These are phyloP conservation scores for Candida jianshihensis DNA, from an alignment of 805 yeast species.

Conservation along the genomic window DNA sequence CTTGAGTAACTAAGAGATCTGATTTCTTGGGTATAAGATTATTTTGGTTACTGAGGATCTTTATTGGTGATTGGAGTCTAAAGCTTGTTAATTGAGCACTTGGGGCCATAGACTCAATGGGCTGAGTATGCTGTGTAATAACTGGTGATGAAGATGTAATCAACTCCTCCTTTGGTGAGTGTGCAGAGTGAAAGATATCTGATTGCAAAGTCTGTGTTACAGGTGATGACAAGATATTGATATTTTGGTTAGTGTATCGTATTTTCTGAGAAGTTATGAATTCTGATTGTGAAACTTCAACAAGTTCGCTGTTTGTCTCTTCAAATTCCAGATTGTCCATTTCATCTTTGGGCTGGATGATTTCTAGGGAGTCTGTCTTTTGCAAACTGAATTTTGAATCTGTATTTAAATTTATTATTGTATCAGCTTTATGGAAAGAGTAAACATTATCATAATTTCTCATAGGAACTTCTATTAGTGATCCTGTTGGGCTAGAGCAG, in stretches of 20 bases:
- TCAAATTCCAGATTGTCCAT: neutral
- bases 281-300: slow-evolving; percentile 12
- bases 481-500: neutral
- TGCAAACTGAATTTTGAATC: neutral
- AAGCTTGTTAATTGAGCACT: slow-evolving; percentile 22
- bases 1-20: slow-evolving; percentile 9
- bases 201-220: slow-evolving; percentile 1
- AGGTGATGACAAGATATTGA: neutral
- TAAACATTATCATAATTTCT: neutral
- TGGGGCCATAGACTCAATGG: slow-evolving; percentile 2
- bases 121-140: neutral
- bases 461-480: neutral
- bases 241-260: too few relatives aligned
- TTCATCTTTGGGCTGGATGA: neutral
- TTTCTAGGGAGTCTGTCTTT: neutral
- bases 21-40: slow-evolving; percentile 14
- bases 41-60: too few relatives aligned
- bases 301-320: neutral
- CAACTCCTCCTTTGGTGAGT: neutral
- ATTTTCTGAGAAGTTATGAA: slow-evolving; percentile 10
- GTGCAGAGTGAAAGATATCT: neutral
- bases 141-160: neutral
- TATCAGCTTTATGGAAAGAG: neutral
- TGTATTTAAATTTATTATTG: neutral
- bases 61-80: slow-evolving; percentile 18